Conservation (phyloP, 2,329 filamentous ascomycete species). For the Pseudogymnoascus sp. region DNA sequence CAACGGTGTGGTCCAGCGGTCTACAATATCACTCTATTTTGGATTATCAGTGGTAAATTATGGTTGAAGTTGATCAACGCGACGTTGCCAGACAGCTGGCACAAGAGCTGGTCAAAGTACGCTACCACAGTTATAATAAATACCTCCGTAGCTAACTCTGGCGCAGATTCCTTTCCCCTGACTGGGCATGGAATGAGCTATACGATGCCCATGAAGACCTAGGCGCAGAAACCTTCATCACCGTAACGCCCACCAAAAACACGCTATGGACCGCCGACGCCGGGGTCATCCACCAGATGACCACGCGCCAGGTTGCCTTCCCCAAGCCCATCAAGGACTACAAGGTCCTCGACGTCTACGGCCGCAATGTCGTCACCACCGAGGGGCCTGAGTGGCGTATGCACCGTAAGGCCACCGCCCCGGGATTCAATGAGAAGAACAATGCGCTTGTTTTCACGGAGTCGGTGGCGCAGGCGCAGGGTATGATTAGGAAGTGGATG, state of each 20-base stretch:
- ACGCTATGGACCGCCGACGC: constrained; percentile 53
- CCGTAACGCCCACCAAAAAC: constrained; percentile 50
- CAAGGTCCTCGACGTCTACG: constrained; percentile 54
- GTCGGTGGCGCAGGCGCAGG: constrained; percentile 53
- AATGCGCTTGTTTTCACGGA: constrained; percentile 59
- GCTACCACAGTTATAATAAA: constrained; percentile 21
- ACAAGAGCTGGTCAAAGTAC: constrained; percentile 53
- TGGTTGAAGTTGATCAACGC: constrained; percentile 48
- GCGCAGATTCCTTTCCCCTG: constrained; percentile 44
- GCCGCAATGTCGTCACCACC: constrained; percentile 61
- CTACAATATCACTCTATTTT: constrained; percentile 42
- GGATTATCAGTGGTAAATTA: constrained; percentile 46
- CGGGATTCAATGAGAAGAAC: constrained; percentile 70
- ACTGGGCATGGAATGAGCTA: constrained; percentile 50
- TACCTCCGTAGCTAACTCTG: constrained; percentile 13
- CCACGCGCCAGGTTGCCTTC: constrained; percentile 59
- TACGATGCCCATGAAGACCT: constrained; percentile 50
- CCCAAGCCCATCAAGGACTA: constrained; percentile 59
- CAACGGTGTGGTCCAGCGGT: constrained; percentile 32
- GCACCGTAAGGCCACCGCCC: constrained; percentile 64
- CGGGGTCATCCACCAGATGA: constrained; percentile 58
- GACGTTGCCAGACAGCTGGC: constrained; percentile 44
- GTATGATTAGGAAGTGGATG: constrained; percentile 53
- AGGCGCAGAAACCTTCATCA: constrained; percentile 52
- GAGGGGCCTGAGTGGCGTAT: constrained; percentile 63